phyloP scores from a whole-genome alignment of 73 alveolate genomes.

The Symbiodinium pilosum region DNA sequence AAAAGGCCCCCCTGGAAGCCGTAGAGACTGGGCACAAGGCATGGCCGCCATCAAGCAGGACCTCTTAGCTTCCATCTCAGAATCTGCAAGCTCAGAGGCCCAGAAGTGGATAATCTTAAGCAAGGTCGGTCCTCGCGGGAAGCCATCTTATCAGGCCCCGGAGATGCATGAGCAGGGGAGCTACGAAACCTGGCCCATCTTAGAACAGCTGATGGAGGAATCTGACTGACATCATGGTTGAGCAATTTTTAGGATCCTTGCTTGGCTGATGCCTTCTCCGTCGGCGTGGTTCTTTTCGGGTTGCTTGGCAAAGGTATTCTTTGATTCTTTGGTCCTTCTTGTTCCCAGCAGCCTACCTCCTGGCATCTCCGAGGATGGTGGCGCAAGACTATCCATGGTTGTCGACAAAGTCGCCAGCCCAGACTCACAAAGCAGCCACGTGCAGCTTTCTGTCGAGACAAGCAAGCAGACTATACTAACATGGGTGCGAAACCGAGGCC shows the following conservation, averaged over 20 bases:
- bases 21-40: no score
- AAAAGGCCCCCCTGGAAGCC: no score
- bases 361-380: slow-evolving; percentile 67
- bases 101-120: not conserved
- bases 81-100: not conserved
- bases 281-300: slow-evolving; percentile 81
- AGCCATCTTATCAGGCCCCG: slow-evolving; percentile 87
- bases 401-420: slow-evolving; percentile 28
- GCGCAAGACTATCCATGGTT: slow-evolving; percentile 87
- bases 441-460: not conserved
- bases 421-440: not conserved
- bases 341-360: no score
- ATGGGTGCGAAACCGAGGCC: not conserved
- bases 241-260: slow-evolving; percentile 4
- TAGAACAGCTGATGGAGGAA: no score
- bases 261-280: slow-evolving; percentile 67
- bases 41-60: slow-evolving; percentile 46
- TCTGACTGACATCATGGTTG: not conserved
- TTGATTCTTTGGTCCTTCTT: no score
- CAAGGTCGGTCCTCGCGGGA: slow-evolving; percentile 79
- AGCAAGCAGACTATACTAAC: not conserved
- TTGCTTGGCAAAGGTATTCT: not conserved
- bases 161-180: slow-evolving; percentile 42
- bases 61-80: not conserved
- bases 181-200: slow-evolving; percentile 20